A percentile compares a stretch with the other conserved stretches of the same genome.
These are phyloP conservation scores for Orbilia brochopaga DNA, from an alignment of 2,329 filamentous ascomycete genomes.

Conservation along the genomic window DNA sequence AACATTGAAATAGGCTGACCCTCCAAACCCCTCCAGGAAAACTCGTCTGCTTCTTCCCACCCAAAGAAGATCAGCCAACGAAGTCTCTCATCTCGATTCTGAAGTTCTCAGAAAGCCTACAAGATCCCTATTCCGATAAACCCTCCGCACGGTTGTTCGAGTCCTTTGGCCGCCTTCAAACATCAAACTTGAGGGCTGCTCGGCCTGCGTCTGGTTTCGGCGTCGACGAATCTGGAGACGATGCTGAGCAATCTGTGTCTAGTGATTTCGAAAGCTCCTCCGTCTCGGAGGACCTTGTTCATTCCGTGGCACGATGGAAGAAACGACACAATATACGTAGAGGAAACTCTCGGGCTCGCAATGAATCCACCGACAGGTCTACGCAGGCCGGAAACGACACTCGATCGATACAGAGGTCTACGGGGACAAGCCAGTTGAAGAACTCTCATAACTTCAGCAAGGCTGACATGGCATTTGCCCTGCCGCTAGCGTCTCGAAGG, in stretches of 20 bases:
- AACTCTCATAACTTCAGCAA: conserved; percentile 32
- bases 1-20: not conserved
- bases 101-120: conserved; percentile 61
- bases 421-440: conserved; percentile 38
- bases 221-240: conserved; percentile 27
- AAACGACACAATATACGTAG: conserved; percentile 20
- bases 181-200: conserved; percentile 61
- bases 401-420: conserved; percentile 30
- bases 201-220: conserved; percentile 14
- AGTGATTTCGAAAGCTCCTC: conserved; percentile 35
- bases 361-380: conserved; percentile 40
- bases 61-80: conserved; percentile 67
- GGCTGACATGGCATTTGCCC: conserved; percentile 19
- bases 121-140: conserved; percentile 55
- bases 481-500: conserved; percentile 22
- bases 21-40: conserved; percentile 60
- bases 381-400: conserved; percentile 33
- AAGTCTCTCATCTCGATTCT: conserved; percentile 64
- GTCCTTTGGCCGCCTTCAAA: conserved; percentile 67
- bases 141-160: conserved; percentile 65
- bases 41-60: conserved; percentile 72
- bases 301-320: conserved; percentile 33
- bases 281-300: conserved; percentile 30
- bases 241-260: conserved; percentile 31
- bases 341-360: conserved; percentile 23